Evolutionary conservation across 768 basidiomycete species (phyloP).

Genomic region (Ramaria sp.): DNA sequence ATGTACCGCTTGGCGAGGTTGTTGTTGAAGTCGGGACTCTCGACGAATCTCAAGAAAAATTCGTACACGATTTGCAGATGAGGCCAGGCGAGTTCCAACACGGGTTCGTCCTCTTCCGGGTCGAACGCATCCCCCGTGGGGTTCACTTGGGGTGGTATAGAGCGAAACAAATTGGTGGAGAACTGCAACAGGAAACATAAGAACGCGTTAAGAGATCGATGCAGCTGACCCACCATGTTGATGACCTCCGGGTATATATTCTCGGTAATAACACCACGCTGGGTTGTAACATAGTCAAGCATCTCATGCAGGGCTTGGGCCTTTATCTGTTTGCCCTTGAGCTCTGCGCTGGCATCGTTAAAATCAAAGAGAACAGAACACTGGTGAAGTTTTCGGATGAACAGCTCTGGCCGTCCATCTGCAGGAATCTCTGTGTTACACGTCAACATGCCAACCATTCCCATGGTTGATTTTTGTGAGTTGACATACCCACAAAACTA

Average conservation of each 20-base stretch:
- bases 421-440: conserved; percentile 66
- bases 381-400: conserved; percentile 91
- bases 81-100: conserved; percentile 98
- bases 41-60: conserved; percentile 98
- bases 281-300: conserved; percentile 97
- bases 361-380: conserved; percentile 98
- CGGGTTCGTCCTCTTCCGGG: conserved; percentile 98
- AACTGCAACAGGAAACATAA: conserved; percentile 46
- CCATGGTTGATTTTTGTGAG: not conserved
- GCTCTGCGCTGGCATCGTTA: conserved; percentile 91
- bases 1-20: conserved; percentile 96
- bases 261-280: conserved; percentile 93
- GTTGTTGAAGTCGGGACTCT: conserved; percentile 96
- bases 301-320: conserved; percentile 96
- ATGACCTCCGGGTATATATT: conserved; percentile 98
- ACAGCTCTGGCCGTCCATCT: conserved; percentile 80
- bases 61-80: conserved; percentile 99
- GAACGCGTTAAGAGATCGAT: conserved; percentile 7
- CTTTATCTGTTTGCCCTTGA: conserved; percentile 98
- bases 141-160: conserved; percentile 99
- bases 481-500: conserved; percentile 65
- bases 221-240: conserved; percentile 65
- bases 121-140: conserved; percentile 98
- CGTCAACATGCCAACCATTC: not conserved
- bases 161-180: conserved; percentile 95